Percentiles rank a stretch among this genome's conserved stretches.
Conservation (phyloP, 352 stramenopile genomes). For the Phytophthora litchii region DNA sequence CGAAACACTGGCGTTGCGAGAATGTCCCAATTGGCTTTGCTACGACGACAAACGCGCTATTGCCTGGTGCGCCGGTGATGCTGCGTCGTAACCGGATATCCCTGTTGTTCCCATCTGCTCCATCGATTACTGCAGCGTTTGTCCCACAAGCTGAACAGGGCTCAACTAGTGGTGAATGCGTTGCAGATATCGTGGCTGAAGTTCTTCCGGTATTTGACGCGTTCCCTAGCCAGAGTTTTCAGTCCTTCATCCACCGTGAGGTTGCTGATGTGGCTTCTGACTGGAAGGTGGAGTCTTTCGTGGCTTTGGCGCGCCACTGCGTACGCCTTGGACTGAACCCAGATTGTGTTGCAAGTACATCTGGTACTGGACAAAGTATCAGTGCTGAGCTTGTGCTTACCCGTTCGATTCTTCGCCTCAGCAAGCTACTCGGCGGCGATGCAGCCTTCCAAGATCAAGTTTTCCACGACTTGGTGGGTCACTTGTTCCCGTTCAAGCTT, state of each 20-base stretch:
- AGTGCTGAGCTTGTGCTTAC: conserved; percentile 55
- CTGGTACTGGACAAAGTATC: conserved; percentile 17
- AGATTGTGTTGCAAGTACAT: conserved; percentile 8
- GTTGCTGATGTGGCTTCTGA: conserved; percentile 57
- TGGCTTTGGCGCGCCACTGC: conserved; percentile 67
- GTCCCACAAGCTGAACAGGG: conserved; percentile 35
- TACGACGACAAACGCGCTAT: conserved; percentile 43
- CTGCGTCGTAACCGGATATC: conserved; percentile 74
- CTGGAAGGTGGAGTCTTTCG: conserved; percentile 74
- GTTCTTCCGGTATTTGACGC: conserved; percentile 71
- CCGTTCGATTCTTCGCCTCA: conserved; percentile 60
- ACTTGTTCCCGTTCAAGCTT: conserved; percentile 58
- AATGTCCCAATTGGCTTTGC: conserved; percentile 76
- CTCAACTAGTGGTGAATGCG: conserved; percentile 41
- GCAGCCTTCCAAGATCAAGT: conserved; percentile 57
- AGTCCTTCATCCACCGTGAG: conserved; percentile 67
- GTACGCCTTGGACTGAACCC: conserved; percentile 52
- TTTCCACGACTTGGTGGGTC: conserved; percentile 60
- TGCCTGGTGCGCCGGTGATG: conserved; percentile 65
- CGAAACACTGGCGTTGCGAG: conserved; percentile 73
- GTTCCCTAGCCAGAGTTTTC: conserved; percentile 65
- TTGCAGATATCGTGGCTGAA: conserved; percentile 54
- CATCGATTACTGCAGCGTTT: conserved; percentile 57
- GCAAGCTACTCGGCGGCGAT: conserved; percentile 58
- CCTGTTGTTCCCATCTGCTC: conserved; percentile 62